Conservation (phyloP, 805 yeast species). For the Zygotorulaspora chibaensis region DNA sequence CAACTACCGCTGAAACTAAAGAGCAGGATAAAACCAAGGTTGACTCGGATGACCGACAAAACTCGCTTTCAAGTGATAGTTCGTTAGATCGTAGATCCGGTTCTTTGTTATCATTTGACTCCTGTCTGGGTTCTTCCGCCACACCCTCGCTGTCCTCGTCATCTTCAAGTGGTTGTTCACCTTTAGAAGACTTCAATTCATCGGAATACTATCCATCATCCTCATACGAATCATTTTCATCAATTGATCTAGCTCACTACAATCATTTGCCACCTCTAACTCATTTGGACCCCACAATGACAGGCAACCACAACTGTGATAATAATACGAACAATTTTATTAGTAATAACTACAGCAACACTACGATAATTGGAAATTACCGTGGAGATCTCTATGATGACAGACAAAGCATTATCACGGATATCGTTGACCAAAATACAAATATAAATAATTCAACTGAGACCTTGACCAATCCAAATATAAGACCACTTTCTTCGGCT, state of each 20-base stretch:
- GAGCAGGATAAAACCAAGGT: neutral
- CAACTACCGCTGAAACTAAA: neutral
- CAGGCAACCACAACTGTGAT: neutral
- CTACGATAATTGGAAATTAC: neutral
- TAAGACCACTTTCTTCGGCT: slow-evolving; percentile 8
- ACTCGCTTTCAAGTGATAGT: neutral
- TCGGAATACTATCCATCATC: slow-evolving; percentile 8
- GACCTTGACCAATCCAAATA: slow-evolving; percentile 16
- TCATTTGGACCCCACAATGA: slow-evolving; percentile 1
- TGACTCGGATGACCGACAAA: slow-evolving; percentile 1
- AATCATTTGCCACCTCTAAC: slow-evolving; percentile 7
- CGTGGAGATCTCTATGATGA: slow-evolving; percentile 16
- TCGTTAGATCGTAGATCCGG: neutral
- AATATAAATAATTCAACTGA: slow-evolving; percentile 17
- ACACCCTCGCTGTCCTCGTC: slow-evolving; percentile 11
- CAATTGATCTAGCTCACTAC: slow-evolving; percentile 11
- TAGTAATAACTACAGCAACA: neutral
- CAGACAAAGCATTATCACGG: slow-evolving; percentile 21
- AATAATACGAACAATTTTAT: neutral
- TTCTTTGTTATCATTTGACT: neutral
- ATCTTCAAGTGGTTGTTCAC: slow-evolving; percentile 20
- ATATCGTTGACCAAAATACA: slow-evolving; percentile 15
- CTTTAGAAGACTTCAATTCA: slow-evolving; percentile 17
- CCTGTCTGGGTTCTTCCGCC: neutral
- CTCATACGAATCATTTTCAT: slow-evolving; percentile 7